Base-by-base conservation (phyloP, 1,284 basidiomycete genomes). In the Earliella scabrosa region DNA sequence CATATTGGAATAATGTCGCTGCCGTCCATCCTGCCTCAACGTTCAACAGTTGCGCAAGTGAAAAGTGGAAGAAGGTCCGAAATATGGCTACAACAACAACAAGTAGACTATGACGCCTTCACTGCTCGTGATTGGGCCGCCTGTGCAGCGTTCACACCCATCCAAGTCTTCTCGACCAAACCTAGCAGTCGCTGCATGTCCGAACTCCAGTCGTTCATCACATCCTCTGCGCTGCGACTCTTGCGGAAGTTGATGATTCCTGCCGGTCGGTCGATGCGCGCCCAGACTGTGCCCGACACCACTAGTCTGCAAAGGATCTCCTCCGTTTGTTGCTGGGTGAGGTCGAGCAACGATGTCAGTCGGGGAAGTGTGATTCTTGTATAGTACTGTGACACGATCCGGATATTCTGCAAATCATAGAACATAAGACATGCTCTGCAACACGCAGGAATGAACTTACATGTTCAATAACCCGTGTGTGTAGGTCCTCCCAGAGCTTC, bases 381-480 rank as follows among this genome's bases (percentile, higher is more conserved):
- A 76, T 99, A 99, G 78, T 99, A 99, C 66, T 90, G 79, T 2
- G 95, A 86, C 44, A 99, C 86, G 36, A 97, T 94, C 48, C 97
- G 95, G 66, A 99, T 91, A 72, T 99, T 99, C 95, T 97, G 67
- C 6, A n/a, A n/a, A n/a, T n/a, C n/a, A n/a, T n/a, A n/a, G n/a
- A n/a, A n/a, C n/a, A n/a, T n/a, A n/a, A n/a, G n/a, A n/a, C n/a
- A n/a, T n/a, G n/a, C n/a, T n/a, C n/a, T n/a, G n/a, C 16, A n/a
- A 53, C 46, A 46, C 36, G 4, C 9, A 32, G 14, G 6, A 9
- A 26, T n/a, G 23, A 21, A 82, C 92, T 54, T 74, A 96, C 95
- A 76, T 99, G 97, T 75, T 99, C 97, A 57, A 98, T 93, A 29
- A 99, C 93, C 16, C 97, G 87, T 50, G 90, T 94, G 72, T 99